Base-by-base conservation (phyloP, 805 yeast species). In the Candida argentea region DNA sequence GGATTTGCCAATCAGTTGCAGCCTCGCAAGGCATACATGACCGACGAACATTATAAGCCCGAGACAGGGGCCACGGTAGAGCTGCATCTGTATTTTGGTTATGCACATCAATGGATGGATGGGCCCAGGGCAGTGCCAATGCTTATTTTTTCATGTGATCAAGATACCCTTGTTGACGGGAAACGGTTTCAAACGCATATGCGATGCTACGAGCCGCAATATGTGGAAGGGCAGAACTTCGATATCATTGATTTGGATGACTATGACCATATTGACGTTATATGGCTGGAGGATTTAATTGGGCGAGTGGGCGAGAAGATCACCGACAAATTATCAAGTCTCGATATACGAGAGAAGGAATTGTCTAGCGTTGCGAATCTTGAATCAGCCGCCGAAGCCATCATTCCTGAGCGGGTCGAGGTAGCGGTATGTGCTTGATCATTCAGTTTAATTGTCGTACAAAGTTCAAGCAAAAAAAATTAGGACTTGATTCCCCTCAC, bases 231-330 rank as follows among this genome's bases (percentile, higher is more conserved):
- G 36, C 48, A 36, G 19, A 43, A 59, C 50, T 36, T 68, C 50
- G 37, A 50, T 9, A 52, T 56, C 13, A 43, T 60, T 13, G 66
- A 65, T 27, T 35, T 89, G 5, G 68, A 70, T 0, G 67, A 64
- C 6, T 89, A 89, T 49, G 73, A 86, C 11, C 98, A 89, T 52
- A 56, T 89, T 29, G 98, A 89, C 52, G 94, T 86, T 1, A 59
- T 87, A 9, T 89, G 98, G 98, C 89, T 96, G 0, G 74, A 70
- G 43, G 87, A 83, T 45, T 76, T 76, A 2, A 61, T 71, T 16
- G 73, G 71, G 4, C 66, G 63, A 24, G 69, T 89, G 13, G 95
- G 93, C 1, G 52, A 50, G 27, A 44, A 37, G 6, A 43, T 55
- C 6, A 28, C 30, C 13, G 45, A 44, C 3, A 26, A 22, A 14